phyloP scores from a whole-genome alignment of 2,329 filamentous ascomycete genomes.

The Cordyceps javanica region DNA sequence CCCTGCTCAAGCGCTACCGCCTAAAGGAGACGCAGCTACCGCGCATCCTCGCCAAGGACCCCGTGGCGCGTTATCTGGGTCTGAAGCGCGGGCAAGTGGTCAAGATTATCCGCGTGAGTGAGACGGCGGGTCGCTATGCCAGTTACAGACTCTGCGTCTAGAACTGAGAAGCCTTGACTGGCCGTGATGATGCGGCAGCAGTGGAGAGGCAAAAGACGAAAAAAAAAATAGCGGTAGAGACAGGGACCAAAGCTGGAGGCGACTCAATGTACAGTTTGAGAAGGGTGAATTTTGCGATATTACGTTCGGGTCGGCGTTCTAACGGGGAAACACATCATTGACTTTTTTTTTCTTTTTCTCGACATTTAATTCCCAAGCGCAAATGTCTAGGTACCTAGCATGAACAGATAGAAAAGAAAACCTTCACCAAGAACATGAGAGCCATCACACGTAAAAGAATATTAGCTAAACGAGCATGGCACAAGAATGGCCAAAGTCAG shows the following conservation, averaged over 20 bases:
- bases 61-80: constrained; percentile 86
- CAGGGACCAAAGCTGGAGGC: neutral
- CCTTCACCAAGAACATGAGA: too few relatives aligned
- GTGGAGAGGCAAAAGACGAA: neutral
- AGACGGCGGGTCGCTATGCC: constrained; percentile 93
- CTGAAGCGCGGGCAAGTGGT: constrained; percentile 89
- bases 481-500: too few relatives aligned
- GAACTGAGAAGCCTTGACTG: neutral
- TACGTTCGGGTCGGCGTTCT: constrained; percentile 12
- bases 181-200: neutral
- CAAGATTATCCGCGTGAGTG: constrained; percentile 93
- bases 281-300: constrained; percentile 6
- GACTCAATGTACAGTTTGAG: constrained; percentile 7
- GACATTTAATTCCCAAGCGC: constrained; percentile 4
- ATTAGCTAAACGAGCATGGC: neutral
- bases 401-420: neutral
- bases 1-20: constrained; percentile 81
- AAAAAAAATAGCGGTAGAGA: neutral
- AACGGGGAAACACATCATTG: neutral
- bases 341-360: neutral
- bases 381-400: constrained; percentile 4
- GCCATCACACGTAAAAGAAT: neutral
- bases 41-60: constrained; percentile 83
- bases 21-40: constrained; percentile 97
- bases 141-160: constrained; percentile 75